A percentile compares a stretch with the other conserved stretches of the same genome.
Evolutionary conservation across 768 basidiomycete genomes (phyloP).

Genomic region (Mycena leptocephala): DNA sequence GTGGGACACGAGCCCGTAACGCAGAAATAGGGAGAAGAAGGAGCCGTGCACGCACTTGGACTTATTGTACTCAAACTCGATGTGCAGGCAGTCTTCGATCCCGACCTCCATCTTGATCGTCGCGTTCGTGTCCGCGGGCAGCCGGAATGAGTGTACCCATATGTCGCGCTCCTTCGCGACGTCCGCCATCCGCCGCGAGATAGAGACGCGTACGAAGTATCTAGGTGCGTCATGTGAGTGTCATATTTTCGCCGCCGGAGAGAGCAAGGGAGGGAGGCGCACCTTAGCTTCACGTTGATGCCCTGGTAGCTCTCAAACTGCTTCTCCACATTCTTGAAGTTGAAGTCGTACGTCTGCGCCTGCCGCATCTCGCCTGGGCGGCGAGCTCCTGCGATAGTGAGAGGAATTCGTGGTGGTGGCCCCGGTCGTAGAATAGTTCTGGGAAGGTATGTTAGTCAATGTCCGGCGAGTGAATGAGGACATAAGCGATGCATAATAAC

Average conservation of each 20-base stretch:
- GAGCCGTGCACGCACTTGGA: conserved; percentile 82
- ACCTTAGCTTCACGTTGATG: conserved; percentile 98
- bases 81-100: conserved; percentile 98
- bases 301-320: conserved; percentile 98
- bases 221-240: conserved; percentile 56
- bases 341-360: conserved; percentile 96
- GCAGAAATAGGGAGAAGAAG: neutral
- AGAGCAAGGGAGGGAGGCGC: conserved; percentile 40
- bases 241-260: no score
- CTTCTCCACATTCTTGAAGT: conserved; percentile 99
- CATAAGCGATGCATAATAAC: neutral
- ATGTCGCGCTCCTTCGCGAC: conserved; percentile 94
- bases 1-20: neutral
- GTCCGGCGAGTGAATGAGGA: neutral
- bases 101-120: conserved; percentile 99
- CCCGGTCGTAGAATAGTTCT: conserved; percentile 97
- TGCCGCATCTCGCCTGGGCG: conserved; percentile 98
- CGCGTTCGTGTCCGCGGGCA: conserved; percentile 98
- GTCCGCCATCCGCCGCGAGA: conserved; percentile 94
- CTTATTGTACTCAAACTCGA: conserved; percentile 99
- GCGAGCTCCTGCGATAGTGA: conserved; percentile 96
- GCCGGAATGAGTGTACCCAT: conserved; percentile 98
- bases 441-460: conserved; percentile 13
- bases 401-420: conserved; percentile 98
- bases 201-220: conserved; percentile 93